Conservation (phyloP, 306 rosid species). For the Glycine tomentella region DNA sequence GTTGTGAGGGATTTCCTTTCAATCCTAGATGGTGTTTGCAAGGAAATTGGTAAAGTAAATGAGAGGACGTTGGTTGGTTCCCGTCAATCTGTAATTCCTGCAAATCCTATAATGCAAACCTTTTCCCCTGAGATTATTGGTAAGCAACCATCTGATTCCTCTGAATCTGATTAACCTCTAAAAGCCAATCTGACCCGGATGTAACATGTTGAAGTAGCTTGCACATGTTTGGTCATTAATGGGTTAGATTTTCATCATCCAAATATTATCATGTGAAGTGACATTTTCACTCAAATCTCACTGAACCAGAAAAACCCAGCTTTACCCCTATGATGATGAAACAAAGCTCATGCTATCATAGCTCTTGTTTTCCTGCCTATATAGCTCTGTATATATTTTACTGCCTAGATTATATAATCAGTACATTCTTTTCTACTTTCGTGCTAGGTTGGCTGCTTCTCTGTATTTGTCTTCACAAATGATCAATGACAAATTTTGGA, state of each 20-base stretch:
- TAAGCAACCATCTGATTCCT: slow-evolving; percentile 57
- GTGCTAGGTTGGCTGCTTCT: slow-evolving; percentile 20
- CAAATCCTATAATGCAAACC: slow-evolving; percentile 47
- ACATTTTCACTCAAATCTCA: slow-evolving; percentile 17
- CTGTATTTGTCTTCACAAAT: slow-evolving; percentile 36
- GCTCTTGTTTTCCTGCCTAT: slow-evolving; percentile 30
- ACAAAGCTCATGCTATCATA: slow-evolving; percentile 46
- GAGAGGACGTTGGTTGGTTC: slow-evolving; percentile 79
- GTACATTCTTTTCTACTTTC: not conserved
- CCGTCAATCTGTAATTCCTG: slow-evolving; percentile 54
- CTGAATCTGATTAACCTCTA: slow-evolving; percentile 50
- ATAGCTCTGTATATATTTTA: slow-evolving; percentile 42
- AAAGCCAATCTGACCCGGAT: not conserved
- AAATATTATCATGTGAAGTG: not conserved
- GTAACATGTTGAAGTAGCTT: slow-evolving; percentile 4
- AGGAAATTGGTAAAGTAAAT: slow-evolving; percentile 78
- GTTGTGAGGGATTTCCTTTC: slow-evolving; percentile 86
- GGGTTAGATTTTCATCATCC: slow-evolving; percentile 16
- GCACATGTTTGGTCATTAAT: slow-evolving; percentile 22
- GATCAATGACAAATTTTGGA: slow-evolving; percentile 27
- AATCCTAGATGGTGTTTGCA: slow-evolving; percentile 81
- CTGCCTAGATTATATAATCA: slow-evolving; percentile 19
- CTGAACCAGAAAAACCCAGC: not conserved
- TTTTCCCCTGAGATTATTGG: slow-evolving; percentile 62
- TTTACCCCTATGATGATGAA: slow-evolving; percentile 51